Conservation (phyloP, 2,329 filamentous ascomycete genomes). For the Fusarium sp. region DNA sequence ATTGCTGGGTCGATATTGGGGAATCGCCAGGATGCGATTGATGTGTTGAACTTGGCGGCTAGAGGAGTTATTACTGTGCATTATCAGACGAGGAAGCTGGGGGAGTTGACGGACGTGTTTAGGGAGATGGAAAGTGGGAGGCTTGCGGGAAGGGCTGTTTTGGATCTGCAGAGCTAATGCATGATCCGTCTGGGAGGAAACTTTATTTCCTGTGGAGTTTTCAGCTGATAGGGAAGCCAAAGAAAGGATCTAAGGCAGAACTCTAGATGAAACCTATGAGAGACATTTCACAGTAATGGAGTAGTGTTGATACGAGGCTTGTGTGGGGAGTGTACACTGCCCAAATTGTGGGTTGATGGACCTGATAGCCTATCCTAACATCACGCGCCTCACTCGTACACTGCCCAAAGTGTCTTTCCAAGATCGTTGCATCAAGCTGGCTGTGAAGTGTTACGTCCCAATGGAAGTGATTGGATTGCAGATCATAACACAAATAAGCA, state of each 20-base stretch:
- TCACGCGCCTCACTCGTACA: not conserved
- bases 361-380: not conserved
- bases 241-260: fast-evolving
- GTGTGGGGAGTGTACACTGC: not conserved
- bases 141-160: not conserved
- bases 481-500: not conserved
- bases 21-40: not conserved
- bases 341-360: fast-evolving
- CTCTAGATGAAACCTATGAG: not conserved
- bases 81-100: not conserved
- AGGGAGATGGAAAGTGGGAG: not conserved
- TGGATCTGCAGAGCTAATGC: not conserved
- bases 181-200: not conserved
- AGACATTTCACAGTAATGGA: not conserved
- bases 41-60: not conserved
- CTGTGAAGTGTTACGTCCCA: not conserved
- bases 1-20: not conserved
- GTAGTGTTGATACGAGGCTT: not conserved
- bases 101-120: not conserved
- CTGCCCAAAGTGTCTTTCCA: not conserved
- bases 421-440: not conserved
- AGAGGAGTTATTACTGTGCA: not conserved
- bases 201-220: not conserved
- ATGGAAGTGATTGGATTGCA: not conserved
- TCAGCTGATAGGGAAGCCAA: fast-evolving